These are phyloP conservation scores for Sparassis latifolia DNA, from an alignment of 1,284 basidiomycete species.

Conservation along the genomic window DNA sequence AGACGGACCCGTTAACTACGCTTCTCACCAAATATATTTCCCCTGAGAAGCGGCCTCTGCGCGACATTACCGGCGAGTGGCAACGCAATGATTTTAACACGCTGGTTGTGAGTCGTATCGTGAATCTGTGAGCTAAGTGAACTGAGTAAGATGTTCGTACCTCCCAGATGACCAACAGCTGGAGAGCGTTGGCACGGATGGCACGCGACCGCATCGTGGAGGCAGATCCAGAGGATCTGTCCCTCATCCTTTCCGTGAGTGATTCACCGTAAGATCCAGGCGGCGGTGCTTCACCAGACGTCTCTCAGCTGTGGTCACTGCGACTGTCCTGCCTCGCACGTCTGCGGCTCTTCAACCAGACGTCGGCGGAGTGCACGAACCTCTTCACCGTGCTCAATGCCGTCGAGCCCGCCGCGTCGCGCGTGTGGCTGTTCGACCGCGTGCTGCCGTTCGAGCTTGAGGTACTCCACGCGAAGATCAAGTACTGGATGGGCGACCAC, in stretches of 20 bases:
- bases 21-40: slow-evolving; percentile 78
- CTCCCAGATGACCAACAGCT: slow-evolving; percentile 73
- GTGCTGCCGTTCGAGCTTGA: slow-evolving; percentile 76
- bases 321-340: slow-evolving; percentile 71
- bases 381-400: slow-evolving; percentile 66
- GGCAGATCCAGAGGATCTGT: slow-evolving; percentile 58
- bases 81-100: slow-evolving; percentile 62
- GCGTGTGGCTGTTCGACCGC: slow-evolving; percentile 48
- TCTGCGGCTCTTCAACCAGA: slow-evolving; percentile 75
- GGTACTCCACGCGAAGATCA: slow-evolving; percentile 62
- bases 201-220: slow-evolving; percentile 69
- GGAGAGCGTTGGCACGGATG: slow-evolving; percentile 74
- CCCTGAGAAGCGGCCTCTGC: slow-evolving; percentile 61
- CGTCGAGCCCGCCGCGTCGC: slow-evolving; percentile 43
- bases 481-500: slow-evolving; percentile 71
- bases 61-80: slow-evolving; percentile 72
- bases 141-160: slow-evolving; percentile 1
- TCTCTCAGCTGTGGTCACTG: slow-evolving; percentile 69
- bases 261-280: background rate
- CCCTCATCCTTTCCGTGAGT: slow-evolving; percentile 61
- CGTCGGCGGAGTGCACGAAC: slow-evolving; percentile 71
- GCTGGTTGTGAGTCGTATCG: slow-evolving; percentile 54
- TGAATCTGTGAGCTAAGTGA: background rate
- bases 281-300: background rate
- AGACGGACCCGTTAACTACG: slow-evolving; percentile 77